phyloP scores from a whole-genome alignment of 2,329 filamentous ascomycete genomes.

The Metarhizium humberi region DNA sequence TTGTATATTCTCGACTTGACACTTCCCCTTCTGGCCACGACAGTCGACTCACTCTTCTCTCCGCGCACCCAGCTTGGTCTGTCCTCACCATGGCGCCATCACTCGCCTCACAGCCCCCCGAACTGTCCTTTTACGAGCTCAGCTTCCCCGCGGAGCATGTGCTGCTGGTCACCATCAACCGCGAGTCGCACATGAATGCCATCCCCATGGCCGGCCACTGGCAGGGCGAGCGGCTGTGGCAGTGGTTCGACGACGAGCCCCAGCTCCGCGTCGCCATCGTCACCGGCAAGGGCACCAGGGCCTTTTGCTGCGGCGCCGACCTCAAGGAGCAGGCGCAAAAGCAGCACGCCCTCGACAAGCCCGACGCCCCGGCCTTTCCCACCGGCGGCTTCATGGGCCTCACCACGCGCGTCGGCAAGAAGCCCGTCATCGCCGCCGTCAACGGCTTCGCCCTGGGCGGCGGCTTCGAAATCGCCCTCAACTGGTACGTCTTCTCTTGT shows the following conservation, averaged over 20 bases:
- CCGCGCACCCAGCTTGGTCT: too few species aligned
- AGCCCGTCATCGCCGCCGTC: constrained; percentile 50
- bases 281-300: constrained; percentile 40
- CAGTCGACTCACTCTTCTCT: too few species aligned
- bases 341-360: constrained; percentile 12
- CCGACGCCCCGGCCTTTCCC: constrained; percentile 16
- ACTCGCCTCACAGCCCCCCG: constrained; percentile 9
- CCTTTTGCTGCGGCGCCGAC: constrained; percentile 47
- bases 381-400: constrained; percentile 37
- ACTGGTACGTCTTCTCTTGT: constrained; percentile 31
- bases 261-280: constrained; percentile 36
- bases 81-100: constrained; percentile 5
- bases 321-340: constrained; percentile 35
- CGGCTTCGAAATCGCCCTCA: constrained; percentile 46
- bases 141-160: constrained; percentile 36
- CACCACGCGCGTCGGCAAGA: constrained; percentile 46
- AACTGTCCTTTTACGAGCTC: constrained; percentile 18
- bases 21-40: too few species aligned
- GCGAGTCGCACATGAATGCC: constrained; percentile 37
- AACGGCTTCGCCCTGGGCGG: constrained; percentile 49
- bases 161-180: constrained; percentile 43
- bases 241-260: constrained; percentile 44
- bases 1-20: too few species aligned
- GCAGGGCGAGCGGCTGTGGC: constrained; percentile 38
- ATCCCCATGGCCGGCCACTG: constrained; percentile 32